These are phyloP conservation scores for Kwoniella bestiolae DNA, from an alignment of 768 basidiomycete genomes.

Conservation along the genomic window DNA sequence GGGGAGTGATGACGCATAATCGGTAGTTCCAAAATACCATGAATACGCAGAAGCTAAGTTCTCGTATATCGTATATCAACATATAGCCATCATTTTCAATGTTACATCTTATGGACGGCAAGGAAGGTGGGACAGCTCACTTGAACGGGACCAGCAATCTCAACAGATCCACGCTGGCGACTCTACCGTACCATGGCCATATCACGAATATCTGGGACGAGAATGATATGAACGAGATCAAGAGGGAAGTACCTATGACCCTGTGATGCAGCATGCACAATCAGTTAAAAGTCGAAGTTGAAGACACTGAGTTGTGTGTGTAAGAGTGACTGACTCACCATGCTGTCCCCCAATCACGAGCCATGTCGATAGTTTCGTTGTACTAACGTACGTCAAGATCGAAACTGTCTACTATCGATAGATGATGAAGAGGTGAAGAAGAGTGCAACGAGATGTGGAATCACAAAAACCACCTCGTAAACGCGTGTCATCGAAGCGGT, in stretches of 20 bases:
- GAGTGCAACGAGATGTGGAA: neutral
- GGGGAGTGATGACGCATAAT: constrained; percentile 78
- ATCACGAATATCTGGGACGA: constrained; percentile 87
- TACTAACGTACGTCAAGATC: no score
- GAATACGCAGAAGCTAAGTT: constrained; percentile 73
- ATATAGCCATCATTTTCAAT: no score
- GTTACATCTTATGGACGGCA: no score
- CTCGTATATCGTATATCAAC: no score
- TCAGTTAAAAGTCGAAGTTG: no score
- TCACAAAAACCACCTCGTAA: neutral
- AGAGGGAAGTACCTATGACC: constrained; percentile 54
- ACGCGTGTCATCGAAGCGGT: neutral
- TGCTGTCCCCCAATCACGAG: constrained; percentile 10
- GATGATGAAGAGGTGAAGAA: neutral
- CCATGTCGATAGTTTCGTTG: constrained; percentile 5
- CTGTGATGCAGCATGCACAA: no score
- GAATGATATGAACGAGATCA: constrained; percentile 76
- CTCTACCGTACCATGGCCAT: constrained; percentile 88
- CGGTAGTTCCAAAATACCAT: constrained; percentile 88
- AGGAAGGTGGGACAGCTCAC: constrained; percentile 63
- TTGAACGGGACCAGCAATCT: constrained; percentile 86
- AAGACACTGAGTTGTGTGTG: neutral
- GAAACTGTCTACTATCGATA: neutral
- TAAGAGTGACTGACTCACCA: neutral
- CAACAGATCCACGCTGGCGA: constrained; percentile 73